Evolutionary conservation across 176 grass and related monocot species (phyloP), one percentile per base, ranked within the genome.

Genomic region (Areca catechu): DNA sequence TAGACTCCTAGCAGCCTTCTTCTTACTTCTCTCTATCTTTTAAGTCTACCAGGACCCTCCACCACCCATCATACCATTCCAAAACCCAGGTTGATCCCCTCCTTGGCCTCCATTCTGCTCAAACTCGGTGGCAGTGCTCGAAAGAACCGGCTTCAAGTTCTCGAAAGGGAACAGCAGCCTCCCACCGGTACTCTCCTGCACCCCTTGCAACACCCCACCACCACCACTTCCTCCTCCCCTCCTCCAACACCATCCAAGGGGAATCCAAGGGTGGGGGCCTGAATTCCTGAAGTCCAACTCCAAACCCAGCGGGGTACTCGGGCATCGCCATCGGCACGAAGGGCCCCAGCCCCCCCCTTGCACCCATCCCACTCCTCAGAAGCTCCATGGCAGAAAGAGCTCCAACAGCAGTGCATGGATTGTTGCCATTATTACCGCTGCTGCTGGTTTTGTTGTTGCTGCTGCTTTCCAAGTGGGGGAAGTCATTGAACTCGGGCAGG

Each of bases 351-450:
- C 16, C 25, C 30, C 16, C 25, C 21, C 66, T 60, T 19, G 66
- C 24, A 22, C 49, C 75, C 50, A 82, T 79, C 24, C 80, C 80
- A 73, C 79, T 89, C 69, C 89, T 83, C 4, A 95, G 77, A 22
- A 95, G 78, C 75, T 95, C 89, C 85, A 95, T 95, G 30, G 89
- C 89, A 52, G 89, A 95, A 58, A 89, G 76, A 20, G 84, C 60
- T 22, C 84, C 71, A 34, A 77, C 73, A 17, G 61, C 52, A 29
- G 54, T 29, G 60, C 80, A 54, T 0, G 65, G 61, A 37, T 59
- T 19, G 3, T 34, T 62, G 52, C 78, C 67, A 51, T 72, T 75
- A 22, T 17, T 22, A 7, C 23, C 7, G 74, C 63, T 55, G 19
- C 20, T 54, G 15, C 24, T 54, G 22, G 4, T 29, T 23, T 34